phyloP scores from a whole-genome alignment of 2,329 filamentous ascomycete genomes.

The Fonsecaea erecta region DNA sequence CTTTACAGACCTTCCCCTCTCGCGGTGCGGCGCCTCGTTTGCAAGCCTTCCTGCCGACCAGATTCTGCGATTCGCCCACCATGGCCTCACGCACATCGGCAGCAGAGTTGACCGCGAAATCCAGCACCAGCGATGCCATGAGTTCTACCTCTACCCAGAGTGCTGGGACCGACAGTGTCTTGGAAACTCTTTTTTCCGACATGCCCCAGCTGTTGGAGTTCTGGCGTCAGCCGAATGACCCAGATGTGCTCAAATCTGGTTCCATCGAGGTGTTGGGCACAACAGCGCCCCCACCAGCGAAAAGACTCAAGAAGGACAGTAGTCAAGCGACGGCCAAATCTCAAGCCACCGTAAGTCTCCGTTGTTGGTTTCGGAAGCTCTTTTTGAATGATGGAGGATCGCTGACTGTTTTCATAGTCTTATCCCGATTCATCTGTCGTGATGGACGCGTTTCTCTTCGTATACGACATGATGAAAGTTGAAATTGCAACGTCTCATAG shows the following conservation, averaged over 20 bases:
- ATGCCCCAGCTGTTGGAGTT: neutral
- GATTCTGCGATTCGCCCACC: too few species aligned
- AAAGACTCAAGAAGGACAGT: neutral
- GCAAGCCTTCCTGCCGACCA: neutral
- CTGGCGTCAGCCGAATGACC: neutral
- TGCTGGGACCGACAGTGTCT: too few species aligned
- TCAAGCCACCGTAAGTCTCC: neutral
- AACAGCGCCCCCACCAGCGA: neutral
- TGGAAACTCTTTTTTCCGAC: neutral
- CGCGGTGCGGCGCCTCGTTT: neutral
- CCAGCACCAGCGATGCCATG: too few species aligned
- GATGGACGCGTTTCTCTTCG: neutral
- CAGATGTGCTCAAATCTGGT: neutral
- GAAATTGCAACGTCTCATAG: neutral
- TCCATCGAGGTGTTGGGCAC: neutral
- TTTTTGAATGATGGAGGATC: neutral
- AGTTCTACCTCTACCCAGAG: too few species aligned
- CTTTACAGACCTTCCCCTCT: neutral
- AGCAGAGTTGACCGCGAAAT: too few species aligned
- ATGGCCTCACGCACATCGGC: too few species aligned
- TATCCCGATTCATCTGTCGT: neutral
- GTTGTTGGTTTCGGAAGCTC: neutral
- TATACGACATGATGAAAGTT: neutral
- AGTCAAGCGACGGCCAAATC: neutral
- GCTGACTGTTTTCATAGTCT: neutral